These are phyloP conservation scores for Hevea brasiliensis DNA, from an alignment of 345 rosid genomes.

Conservation along the genomic window DNA sequence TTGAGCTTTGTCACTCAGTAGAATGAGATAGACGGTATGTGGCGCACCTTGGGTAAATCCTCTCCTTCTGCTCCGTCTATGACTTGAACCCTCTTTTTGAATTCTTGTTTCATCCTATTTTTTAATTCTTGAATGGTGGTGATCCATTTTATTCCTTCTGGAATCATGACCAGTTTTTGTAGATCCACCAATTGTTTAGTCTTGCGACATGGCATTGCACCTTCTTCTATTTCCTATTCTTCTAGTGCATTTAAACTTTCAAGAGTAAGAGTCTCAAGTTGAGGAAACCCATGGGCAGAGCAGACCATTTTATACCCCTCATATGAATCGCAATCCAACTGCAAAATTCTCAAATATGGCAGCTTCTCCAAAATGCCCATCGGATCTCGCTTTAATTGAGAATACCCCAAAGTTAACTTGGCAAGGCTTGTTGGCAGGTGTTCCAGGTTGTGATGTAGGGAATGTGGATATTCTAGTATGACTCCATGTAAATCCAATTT, in stretches of 20 bases:
- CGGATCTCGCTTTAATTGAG: neutral
- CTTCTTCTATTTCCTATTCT: slow-evolving; percentile 8
- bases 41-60: neutral
- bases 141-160: too few species aligned
- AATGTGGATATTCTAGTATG: neutral
- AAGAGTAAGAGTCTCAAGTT: slow-evolving; percentile 1
- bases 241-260: neutral
- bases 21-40: neutral
- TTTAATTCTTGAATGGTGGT: too few species aligned
- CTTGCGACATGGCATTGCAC: slow-evolving; percentile 18
- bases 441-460: too few species aligned
- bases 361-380: neutral
- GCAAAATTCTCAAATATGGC: neutral
- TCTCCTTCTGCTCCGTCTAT: neutral
- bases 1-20: too few species aligned
- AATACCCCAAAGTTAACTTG: neutral
- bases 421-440: slow-evolving; percentile 6
- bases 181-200: too few species aligned
- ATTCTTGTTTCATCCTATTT: neutral
- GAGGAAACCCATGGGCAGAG: slow-evolving; percentile 16
- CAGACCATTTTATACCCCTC: neutral
- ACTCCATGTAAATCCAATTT: neutral
- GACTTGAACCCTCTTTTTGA: neutral
- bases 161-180: too few species aligned
- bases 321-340: neutral